Percentiles rank a stretch among this genome's conserved stretches.
Conservation (phyloP, 106 monocot species). For the Dendrobium officinale region DNA sequence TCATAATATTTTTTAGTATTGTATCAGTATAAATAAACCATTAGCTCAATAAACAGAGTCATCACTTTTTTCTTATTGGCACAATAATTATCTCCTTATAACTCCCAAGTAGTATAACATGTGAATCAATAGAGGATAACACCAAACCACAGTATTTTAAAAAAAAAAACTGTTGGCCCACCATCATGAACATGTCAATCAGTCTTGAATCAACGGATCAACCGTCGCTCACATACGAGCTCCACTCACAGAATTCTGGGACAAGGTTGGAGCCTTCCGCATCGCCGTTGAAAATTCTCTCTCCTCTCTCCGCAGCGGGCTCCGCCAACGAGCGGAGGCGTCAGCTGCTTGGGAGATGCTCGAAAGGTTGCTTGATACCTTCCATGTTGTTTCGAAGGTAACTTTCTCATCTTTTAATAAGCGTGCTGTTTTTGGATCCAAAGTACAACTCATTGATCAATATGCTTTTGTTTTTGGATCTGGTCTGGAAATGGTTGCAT, state of each 20-base stretch:
- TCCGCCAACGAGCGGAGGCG: slow-evolving; percentile 61
- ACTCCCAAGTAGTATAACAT: too few relatives aligned
- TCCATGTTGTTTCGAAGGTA: slow-evolving; percentile 94
- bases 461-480: not conserved
- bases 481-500: not conserved
- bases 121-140: too few relatives aligned
- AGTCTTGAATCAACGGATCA: too few relatives aligned
- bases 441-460: not conserved
- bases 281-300: slow-evolving; percentile 32
- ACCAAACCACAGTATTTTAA: too few relatives aligned
- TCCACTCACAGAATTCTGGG: slow-evolving; percentile 65
- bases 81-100: too few relatives aligned
- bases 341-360: slow-evolving; percentile 70
- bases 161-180: too few relatives aligned
- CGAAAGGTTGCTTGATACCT: slow-evolving; percentile 78
- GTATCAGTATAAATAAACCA: too few relatives aligned
- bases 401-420: not conserved
- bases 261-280: slow-evolving; percentile 53
- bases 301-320: slow-evolving; percentile 38
- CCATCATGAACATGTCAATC: too few relatives aligned
- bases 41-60: too few relatives aligned
- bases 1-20: too few relatives aligned
- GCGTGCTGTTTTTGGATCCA: not conserved
- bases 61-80: too few relatives aligned
- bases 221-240: slow-evolving; percentile 53